phyloP scores from a whole-genome alignment of 2,329 filamentous ascomycete genomes.

The Achaetomium macrosporum region DNA sequence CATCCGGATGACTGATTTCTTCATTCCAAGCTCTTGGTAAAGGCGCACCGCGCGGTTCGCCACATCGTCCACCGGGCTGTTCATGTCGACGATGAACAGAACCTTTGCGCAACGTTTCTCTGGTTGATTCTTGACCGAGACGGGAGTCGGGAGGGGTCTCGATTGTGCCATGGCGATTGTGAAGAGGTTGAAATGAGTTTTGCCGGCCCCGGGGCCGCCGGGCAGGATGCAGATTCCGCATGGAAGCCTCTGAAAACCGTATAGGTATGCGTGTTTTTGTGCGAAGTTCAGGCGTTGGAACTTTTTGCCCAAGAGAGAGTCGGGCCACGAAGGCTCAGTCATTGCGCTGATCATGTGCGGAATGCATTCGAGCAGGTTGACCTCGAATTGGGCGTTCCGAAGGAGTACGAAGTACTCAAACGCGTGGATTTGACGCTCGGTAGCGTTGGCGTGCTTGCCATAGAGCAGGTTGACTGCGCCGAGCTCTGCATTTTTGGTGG shows the following conservation, averaged over 20 bases:
- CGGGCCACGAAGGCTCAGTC: neutral
- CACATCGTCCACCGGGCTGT: slow-evolving; percentile 12
- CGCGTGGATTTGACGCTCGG: slow-evolving; percentile 4
- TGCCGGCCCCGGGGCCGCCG: slow-evolving; percentile 14
- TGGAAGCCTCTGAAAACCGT: slow-evolving; percentile 3
- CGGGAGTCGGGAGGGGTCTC: neutral
- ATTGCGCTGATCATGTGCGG: slow-evolving; percentile 8
- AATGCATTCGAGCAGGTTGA: slow-evolving; percentile 2
- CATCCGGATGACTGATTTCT: slow-evolving; percentile 13
- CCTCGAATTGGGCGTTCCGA: slow-evolving; percentile 3
- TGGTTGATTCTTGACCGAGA: neutral
- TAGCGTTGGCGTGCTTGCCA: slow-evolving; percentile 2
- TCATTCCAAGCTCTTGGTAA: slow-evolving; percentile 7
- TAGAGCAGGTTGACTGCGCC: neutral
- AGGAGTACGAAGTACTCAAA: slow-evolving; percentile 12
- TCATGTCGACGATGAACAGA: slow-evolving; percentile 16
- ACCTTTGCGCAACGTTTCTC: slow-evolving; percentile 8
- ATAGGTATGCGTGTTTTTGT: slow-evolving; percentile 8
- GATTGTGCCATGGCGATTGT: slow-evolving; percentile 10
- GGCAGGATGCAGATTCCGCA: slow-evolving; percentile 15
- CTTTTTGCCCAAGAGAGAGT: slow-evolving; percentile 4
- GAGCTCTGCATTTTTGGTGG: slow-evolving; percentile 14
- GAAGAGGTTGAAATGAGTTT: slow-evolving; percentile 14
- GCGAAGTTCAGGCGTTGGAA: slow-evolving; percentile 3
- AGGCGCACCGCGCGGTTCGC: slow-evolving; percentile 11